Evolutionary conservation across 805 yeast genomes (phyloP), one percentile per base, ranked within the genome.

Genomic region (Metschnikowia santaceciliae): DNA sequence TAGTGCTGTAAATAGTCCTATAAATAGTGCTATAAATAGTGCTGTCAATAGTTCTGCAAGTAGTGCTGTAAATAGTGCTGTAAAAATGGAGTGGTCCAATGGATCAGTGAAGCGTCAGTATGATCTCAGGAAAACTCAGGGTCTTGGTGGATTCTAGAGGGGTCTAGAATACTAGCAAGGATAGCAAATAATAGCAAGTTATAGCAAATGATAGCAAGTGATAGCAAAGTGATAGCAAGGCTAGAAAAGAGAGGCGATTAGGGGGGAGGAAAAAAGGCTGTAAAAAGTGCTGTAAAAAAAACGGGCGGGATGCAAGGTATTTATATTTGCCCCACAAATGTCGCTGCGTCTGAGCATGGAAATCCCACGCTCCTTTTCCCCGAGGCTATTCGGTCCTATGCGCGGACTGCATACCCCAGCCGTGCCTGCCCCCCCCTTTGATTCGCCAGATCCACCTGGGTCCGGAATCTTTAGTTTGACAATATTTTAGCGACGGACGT

Each of bases 301-400:
- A 42, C 15, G 15, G 34, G 47, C 40, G 40, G 33, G 33, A 26
- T 19, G 8, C n/a, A 22, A 26, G 22, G 34, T 23, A 23, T 44
- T 44, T 44, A 44, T 44, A 44, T 35, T 5, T 26, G 40, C 47
- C 47, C 40, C 47, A 44, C 39, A 44, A 44, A 42, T 42, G 46
- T 42, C 46, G 46, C 32, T 33, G 46, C 46, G 44, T 41, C 35
- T 15, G 45, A 19, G 38, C n/a, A 32, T 39, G 36, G 45, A 15
- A 19, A 34, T 32, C 42, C 26, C 52, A 41, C 22, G 20, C 51
- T 56, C 60, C 60, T 33, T 54, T 54, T 36, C 51, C 49, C 60
- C 60, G 60, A 53, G 58, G 56, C 17, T 37, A 23, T 8, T 19
- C 20, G 19, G 42, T 8, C n/a, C 33, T 37, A 35, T 37, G 37